These are phyloP conservation scores for Ophiostoma sp. DNA, from an alignment of 2,329 filamentous ascomycete species.

Conservation along the genomic window DNA sequence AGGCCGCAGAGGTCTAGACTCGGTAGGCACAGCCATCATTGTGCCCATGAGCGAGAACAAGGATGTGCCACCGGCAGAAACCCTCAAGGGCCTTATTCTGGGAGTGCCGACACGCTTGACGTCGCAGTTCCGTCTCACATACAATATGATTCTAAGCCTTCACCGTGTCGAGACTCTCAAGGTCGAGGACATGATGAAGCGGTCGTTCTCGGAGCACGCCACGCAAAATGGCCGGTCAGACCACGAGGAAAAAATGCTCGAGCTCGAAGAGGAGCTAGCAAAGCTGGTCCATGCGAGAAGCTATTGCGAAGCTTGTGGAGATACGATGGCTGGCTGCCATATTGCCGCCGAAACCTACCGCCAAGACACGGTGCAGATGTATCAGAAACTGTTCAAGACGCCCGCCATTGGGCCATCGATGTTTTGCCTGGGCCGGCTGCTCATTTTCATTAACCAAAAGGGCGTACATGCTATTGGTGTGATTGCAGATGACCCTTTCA, in stretches of 20 bases:
- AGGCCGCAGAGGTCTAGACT: slow-evolving; percentile 85
- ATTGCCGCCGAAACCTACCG: slow-evolving; percentile 75
- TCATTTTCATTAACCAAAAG: slow-evolving; percentile 74
- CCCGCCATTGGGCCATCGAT: slow-evolving; percentile 69
- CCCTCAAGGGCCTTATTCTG: slow-evolving; percentile 88
- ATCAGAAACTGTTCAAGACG: slow-evolving; percentile 70
- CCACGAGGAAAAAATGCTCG: slow-evolving; percentile 88
- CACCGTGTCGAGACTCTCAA: slow-evolving; percentile 92
- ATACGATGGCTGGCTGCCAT: slow-evolving; percentile 74
- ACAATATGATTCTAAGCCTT: slow-evolving; percentile 98
- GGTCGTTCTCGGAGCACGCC: slow-evolving; percentile 96
- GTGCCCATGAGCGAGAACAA: slow-evolving; percentile 74
- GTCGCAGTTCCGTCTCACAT: slow-evolving; percentile 93
- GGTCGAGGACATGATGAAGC: slow-evolving; percentile 99
- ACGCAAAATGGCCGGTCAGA: slow-evolving; percentile 91
- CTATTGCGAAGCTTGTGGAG: slow-evolving; percentile 73
- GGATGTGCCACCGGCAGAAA: slow-evolving; percentile 78
- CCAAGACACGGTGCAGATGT: slow-evolving; percentile 72
- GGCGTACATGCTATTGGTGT: slow-evolving; percentile 78
- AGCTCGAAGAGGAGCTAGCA: slow-evolving; percentile 85
- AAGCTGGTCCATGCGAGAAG: slow-evolving; percentile 72
- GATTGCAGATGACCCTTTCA: slow-evolving; percentile 46
- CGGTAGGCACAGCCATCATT: slow-evolving; percentile 90
- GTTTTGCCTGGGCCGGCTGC: slow-evolving; percentile 67
- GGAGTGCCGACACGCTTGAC: slow-evolving; percentile 91